These are phyloP conservation scores for Kodamaea suecica DNA, from an alignment of 1,139 yeast genomes.

Conservation along the genomic window DNA sequence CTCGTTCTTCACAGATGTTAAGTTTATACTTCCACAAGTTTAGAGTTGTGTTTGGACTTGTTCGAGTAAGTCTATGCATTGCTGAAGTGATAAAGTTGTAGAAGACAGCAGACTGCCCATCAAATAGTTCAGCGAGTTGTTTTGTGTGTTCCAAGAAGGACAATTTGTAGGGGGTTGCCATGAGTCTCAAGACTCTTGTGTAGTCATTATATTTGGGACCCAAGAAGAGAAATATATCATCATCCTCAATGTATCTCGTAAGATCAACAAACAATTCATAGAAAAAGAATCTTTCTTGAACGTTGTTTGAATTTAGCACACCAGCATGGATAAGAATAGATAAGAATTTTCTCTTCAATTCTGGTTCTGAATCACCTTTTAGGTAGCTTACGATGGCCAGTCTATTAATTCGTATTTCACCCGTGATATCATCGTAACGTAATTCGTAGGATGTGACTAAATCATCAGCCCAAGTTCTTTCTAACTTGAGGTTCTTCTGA, in stretches of 20 bases:
- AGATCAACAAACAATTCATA: constrained; percentile 19
- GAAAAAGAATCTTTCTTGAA: constrained; percentile 15
- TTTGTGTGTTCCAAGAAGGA: constrained; percentile 12
- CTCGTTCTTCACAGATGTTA: constrained; percentile 8
- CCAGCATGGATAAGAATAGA: constrained; percentile 22
- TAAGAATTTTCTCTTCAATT: constrained; percentile 21
- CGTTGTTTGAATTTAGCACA: constrained; percentile 13
- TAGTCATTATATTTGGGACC: constrained; percentile 18
- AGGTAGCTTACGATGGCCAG: constrained; percentile 16
- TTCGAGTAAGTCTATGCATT: constrained; percentile 17
- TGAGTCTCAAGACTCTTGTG: constrained; percentile 17
- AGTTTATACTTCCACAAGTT: constrained; percentile 28
- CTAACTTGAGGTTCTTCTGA: not conserved
- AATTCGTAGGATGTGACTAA: constrained; percentile 23
- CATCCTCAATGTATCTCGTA: constrained; percentile 15
- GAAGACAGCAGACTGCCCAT: constrained; percentile 8
- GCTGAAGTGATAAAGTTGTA: constrained; percentile 25
- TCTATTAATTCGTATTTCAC: constrained; percentile 13
- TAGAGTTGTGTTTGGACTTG: constrained; percentile 21
- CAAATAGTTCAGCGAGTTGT: constrained; percentile 8
- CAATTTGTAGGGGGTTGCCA: constrained; percentile 15
- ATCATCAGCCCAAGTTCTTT: constrained; percentile 22
- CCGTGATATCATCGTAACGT: constrained; percentile 12
- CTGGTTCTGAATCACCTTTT: constrained; percentile 7
- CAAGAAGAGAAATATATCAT: constrained; percentile 21